Percentiles rank a stretch among this genome's conserved stretches.
phyloP scores from a whole-genome alignment of 257 asterid species.

The Salvia hispanica region DNA sequence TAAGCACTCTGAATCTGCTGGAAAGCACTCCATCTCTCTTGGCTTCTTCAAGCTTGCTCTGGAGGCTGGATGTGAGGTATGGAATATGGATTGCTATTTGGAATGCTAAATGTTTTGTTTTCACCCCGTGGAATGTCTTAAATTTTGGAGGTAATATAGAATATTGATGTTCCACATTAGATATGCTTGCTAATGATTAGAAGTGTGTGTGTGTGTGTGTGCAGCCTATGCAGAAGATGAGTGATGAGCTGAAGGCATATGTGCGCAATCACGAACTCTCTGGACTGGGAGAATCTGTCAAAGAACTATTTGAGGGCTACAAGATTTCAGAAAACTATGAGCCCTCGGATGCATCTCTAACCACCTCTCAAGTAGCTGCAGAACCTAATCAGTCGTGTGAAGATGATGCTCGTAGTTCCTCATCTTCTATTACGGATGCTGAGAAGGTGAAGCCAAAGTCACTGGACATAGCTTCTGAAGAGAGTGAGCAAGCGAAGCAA shows the following conservation, averaged over 20 bases:
- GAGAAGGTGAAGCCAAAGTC: conserved; percentile 54
- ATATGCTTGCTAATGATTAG: background rate
- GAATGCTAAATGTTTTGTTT: too few relatives aligned
- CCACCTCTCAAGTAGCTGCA: conserved; percentile 56
- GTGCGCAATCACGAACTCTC: conserved; percentile 54
- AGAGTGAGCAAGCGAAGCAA: conserved; percentile 41
- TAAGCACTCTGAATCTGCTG: conserved; percentile 78
- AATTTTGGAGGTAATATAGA: background rate
- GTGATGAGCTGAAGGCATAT: conserved; percentile 73
- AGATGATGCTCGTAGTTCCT: conserved; percentile 63
- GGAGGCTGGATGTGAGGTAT: conserved; percentile 79
- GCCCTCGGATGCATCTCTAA: conserved; percentile 54
- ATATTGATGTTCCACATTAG: background rate
- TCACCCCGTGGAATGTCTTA: background rate
- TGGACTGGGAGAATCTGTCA: conserved; percentile 55
- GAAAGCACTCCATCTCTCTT: conserved; percentile 77
- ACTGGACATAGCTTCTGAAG: conserved; percentile 35
- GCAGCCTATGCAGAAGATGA: conserved; percentile 77
- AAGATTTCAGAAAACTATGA: conserved; percentile 55
- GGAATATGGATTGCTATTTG: background rate
- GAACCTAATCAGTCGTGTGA: conserved; percentile 64
- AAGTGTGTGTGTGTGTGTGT: background rate
- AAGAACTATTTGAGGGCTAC: conserved; percentile 66
- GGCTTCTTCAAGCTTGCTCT: conserved; percentile 88
- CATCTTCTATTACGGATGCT: conserved; percentile 51